These are phyloP conservation scores for Cladobotryum mycophilum DNA, from an alignment of 2,329 filamentous ascomycete species.

Conservation along the genomic window DNA sequence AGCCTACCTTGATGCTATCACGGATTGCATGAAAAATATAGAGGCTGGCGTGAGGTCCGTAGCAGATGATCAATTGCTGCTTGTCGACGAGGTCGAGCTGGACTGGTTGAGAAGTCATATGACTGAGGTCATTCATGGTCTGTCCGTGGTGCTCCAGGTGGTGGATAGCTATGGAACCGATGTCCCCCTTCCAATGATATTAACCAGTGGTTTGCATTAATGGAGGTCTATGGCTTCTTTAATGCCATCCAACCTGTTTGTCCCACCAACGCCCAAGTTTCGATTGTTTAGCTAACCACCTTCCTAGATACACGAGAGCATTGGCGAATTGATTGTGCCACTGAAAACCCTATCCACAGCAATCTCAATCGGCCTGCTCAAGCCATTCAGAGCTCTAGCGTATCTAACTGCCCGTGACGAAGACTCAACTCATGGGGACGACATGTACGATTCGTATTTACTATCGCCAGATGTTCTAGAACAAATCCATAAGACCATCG, in stretches of 20 bases:
- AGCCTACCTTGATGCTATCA: conserved; percentile 42
- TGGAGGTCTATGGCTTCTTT: conserved; percentile 64
- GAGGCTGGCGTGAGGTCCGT: conserved; percentile 44
- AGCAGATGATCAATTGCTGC: conserved; percentile 41
- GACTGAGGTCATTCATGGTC: conserved; percentile 65
- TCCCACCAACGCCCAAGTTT: not conserved
- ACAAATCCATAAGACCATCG: conserved; percentile 65
- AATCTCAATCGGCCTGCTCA: conserved; percentile 67
- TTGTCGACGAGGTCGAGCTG: conserved; percentile 47
- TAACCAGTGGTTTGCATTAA: conserved; percentile 67
- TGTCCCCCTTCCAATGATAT: conserved; percentile 55
- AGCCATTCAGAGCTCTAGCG: conserved; percentile 50
- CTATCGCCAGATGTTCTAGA: conserved; percentile 63
- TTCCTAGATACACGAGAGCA: conserved; percentile 31
- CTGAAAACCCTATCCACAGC: conserved; percentile 64
- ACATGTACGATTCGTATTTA: conserved; percentile 53
- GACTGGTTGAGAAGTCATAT: conserved; percentile 59
- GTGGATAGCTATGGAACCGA: conserved; percentile 51
- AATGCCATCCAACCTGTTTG: conserved; percentile 46
- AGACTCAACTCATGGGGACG: conserved; percentile 28
- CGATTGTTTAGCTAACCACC: conserved; percentile 15
- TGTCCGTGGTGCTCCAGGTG: conserved; percentile 69
- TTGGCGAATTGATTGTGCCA: conserved; percentile 49
- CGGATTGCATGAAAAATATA: conserved; percentile 43
- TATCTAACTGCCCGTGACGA: conserved; percentile 35